Evolutionary conservation across 805 yeast genomes (phyloP).

Genomic region (Metschnikowia gruessii): DNA sequence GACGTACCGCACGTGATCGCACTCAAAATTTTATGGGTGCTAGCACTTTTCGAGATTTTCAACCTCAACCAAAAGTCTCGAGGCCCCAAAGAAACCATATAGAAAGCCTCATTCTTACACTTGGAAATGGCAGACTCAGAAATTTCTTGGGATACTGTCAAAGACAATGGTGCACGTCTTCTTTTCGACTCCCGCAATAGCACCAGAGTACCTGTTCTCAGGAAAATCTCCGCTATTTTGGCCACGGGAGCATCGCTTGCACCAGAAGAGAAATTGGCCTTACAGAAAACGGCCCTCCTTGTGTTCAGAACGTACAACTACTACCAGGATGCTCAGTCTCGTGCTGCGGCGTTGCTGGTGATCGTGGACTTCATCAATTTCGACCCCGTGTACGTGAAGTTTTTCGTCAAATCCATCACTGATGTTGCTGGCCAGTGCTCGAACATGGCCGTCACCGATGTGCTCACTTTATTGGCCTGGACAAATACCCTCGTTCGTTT

Average conservation of each 20-base stretch:
- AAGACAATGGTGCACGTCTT: conserved; percentile 20
- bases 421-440: conserved; percentile 26
- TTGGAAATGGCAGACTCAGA: conserved; percentile 7
- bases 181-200: conserved; percentile 37
- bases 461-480: conserved; percentile 61
- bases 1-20: neutral
- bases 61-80: neutral
- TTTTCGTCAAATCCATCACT: conserved; percentile 40
- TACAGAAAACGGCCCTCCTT: conserved; percentile 22
- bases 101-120: neutral
- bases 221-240: conserved; percentile 26
- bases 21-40: conserved; percentile 3
- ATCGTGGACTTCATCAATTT: conserved; percentile 36
- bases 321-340: conserved; percentile 51
- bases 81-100: neutral
- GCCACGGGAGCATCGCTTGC: conserved; percentile 4
- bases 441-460: conserved; percentile 51
- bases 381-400: conserved; percentile 33
- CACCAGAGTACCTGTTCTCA: conserved; percentile 34
- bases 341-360: conserved; percentile 39
- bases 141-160: conserved; percentile 13
- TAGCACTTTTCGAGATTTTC: neutral
- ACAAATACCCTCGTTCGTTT: conserved; percentile 25
- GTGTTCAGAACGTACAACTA: conserved; percentile 48
- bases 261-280: conserved; percentile 15